Conservation (phyloP, 352 stramenopile genomes). For the Pythium phragmitis region DNA sequence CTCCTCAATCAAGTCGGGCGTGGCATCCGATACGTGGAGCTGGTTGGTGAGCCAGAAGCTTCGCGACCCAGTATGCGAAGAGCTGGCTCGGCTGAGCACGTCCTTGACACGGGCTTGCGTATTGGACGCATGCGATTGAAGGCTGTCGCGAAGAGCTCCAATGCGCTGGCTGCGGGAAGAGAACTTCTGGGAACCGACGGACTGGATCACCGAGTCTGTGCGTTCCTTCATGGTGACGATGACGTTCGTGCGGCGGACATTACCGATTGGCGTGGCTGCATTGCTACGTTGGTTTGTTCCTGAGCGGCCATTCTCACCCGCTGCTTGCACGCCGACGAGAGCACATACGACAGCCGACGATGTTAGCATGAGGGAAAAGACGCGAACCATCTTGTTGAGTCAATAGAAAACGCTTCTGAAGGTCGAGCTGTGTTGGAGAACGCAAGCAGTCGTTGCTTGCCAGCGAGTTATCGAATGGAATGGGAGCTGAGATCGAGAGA, state of each 20-base stretch:
- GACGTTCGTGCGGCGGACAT: constrained; percentile 37
- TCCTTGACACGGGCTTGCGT: constrained; percentile 36
- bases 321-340: not conserved
- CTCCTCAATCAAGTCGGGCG: constrained; percentile 43
- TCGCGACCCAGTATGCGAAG: constrained; percentile 29
- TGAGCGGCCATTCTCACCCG: constrained; percentile 10
- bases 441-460: constrained; percentile 4
- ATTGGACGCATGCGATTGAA: constrained; percentile 34
- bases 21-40: constrained; percentile 48
- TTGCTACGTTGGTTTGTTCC: constrained; percentile 19
- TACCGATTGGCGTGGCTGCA: constrained; percentile 17
- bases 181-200: constrained; percentile 40
- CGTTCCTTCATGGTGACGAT: constrained; percentile 50
- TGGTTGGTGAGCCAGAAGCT: constrained; percentile 73
- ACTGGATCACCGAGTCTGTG: constrained; percentile 31
- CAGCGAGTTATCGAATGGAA: constrained; percentile 16
- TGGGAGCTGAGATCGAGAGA: not conserved
- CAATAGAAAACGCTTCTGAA: not conserved
- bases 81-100: constrained; percentile 26
- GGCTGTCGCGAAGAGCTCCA: constrained; percentile 32
- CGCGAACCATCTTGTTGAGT: constrained; percentile 21
- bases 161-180: constrained; percentile 31
- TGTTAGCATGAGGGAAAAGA: constrained; percentile 9
- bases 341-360: constrained; percentile 1
- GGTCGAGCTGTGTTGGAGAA: not conserved